These are phyloP conservation scores for Fusarium proliferatum DNA, from an alignment of 2,329 filamentous ascomycete species.

Conservation along the genomic window DNA sequence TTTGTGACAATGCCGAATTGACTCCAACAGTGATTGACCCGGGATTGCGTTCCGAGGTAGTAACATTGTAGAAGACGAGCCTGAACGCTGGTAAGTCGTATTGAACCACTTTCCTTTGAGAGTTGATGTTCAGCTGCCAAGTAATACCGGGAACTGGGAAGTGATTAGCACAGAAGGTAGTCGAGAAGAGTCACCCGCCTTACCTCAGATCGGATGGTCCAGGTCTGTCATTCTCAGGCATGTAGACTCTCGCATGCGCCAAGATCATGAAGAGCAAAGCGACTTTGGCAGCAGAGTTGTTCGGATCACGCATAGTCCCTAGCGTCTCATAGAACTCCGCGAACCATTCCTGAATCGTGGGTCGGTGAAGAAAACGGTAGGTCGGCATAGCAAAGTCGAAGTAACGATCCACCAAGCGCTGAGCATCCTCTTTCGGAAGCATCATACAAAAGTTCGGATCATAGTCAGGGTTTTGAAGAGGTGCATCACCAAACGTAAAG, in stretches of 20 bases:
- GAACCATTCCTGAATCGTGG: constrained; percentile 61
- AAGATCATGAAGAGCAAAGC: constrained; percentile 63
- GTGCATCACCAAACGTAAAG: constrained; percentile 62
- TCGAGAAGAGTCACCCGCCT: rapidly evolving
- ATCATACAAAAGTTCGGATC: constrained; percentile 54
- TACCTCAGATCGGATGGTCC: constrained; percentile 41
- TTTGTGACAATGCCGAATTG: constrained; percentile 57
- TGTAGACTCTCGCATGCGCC: constrained; percentile 61
- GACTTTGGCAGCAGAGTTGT: constrained; percentile 45
- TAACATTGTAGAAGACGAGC: constrained; percentile 56
- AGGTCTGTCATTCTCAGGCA: constrained; percentile 42
- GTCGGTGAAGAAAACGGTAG: constrained; percentile 65
- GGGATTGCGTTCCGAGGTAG: constrained; percentile 57
- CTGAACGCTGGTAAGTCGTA: constrained; percentile 54
- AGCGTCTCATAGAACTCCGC: constrained; percentile 53
- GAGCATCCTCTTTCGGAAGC: constrained; percentile 51
- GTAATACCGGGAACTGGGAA: constrained; percentile 37
- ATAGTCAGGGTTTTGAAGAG: constrained; percentile 52
- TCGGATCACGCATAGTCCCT: constrained; percentile 43
- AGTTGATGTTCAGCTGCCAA: constrained; percentile 52
- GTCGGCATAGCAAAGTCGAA: constrained; percentile 69
- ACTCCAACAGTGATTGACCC: constrained; percentile 61
- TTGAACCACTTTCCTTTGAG: constrained; percentile 52
- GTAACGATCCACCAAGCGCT: constrained; percentile 59
- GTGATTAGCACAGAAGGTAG: neutral